A percentile compares a stretch with the other conserved stretches of the same genome.
Evolutionary conservation across 2,329 filamentous ascomycete genomes (phyloP).

Genomic region (Paecilomyces sp.): DNA sequence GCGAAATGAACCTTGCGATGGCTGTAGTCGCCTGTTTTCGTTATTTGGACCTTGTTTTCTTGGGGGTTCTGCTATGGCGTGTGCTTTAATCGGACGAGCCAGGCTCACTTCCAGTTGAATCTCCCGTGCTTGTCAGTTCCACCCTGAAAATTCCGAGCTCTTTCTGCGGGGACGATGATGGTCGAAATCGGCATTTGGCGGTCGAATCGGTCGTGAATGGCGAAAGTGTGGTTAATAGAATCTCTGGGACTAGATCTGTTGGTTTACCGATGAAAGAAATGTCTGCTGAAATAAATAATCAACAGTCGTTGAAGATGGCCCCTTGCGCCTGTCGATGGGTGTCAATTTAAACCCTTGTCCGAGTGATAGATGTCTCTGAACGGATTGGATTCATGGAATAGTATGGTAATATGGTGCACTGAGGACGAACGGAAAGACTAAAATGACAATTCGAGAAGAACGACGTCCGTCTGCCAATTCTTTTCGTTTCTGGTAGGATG

Average conservation of each 20-base stretch:
- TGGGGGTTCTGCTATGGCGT: conserved; percentile 1
- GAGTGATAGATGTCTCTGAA: too few relatives aligned
- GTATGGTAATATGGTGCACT: not conserved
- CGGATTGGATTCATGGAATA: not conserved
- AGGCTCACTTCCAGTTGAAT: not conserved
- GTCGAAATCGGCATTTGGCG: conserved; percentile 16
- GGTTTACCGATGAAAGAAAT: not conserved
- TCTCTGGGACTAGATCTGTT: not conserved
- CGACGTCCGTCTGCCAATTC: not conserved
- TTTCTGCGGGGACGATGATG: conserved; percentile 13
- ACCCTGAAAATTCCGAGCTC: conserved; percentile 17
- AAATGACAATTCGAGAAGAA: not conserved
- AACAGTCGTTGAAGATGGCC: not conserved
- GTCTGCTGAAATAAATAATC: not conserved
- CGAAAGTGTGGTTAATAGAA: not conserved
- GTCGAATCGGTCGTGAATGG: not conserved
- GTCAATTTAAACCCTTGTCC: not conserved
- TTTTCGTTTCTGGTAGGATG: not conserved
- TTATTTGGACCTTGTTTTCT: not conserved
- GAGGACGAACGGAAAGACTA: not conserved
- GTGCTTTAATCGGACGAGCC: not conserved
- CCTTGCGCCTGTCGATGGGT: not conserved
- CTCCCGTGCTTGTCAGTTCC: conserved; percentile 7
- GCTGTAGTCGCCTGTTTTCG: not conserved
- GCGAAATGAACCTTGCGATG: not conserved